A percentile compares a stretch with the other conserved stretches of the same genome.
phyloP scores from a whole-genome alignment of 2,329 filamentous ascomycete species.

The Fusarium sp. region DNA sequence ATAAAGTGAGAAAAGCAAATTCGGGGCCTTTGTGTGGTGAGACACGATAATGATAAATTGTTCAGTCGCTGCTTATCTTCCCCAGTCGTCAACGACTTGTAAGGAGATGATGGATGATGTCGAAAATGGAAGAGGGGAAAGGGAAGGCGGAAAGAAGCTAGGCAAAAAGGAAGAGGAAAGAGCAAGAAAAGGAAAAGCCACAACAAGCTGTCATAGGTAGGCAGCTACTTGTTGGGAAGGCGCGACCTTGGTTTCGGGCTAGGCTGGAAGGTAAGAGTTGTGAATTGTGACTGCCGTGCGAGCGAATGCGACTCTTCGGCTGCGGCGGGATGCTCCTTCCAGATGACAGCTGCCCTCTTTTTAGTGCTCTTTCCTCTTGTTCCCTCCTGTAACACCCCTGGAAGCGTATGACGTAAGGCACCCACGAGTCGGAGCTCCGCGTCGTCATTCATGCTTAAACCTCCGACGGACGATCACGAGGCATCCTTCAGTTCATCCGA shows the following conservation, averaged over 20 bases:
- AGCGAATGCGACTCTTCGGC: background rate
- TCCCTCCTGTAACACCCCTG: background rate
- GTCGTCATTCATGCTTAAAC: constrained; percentile 11
- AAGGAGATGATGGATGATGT: background rate
- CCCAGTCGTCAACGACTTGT: constrained; percentile 20
- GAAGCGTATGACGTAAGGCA: constrained; percentile 6
- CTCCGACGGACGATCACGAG: background rate
- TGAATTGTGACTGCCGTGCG: background rate
- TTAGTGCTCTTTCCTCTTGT: background rate
- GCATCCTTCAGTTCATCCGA: background rate
- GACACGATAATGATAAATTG: constrained; percentile 12
- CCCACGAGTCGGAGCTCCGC: background rate
- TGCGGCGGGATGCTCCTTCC: constrained; percentile 1
- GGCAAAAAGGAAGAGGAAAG: background rate
- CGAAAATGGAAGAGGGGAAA: background rate
- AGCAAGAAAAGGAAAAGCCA: constrained; percentile 14
- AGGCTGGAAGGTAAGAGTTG: background rate
- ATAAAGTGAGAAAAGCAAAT: constrained; percentile 6
- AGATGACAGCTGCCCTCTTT: constrained; percentile 16
- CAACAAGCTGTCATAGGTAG: constrained; percentile 16
- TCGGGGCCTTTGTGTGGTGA: background rate
- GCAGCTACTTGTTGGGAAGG: constrained; percentile 23
- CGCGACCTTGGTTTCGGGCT: background rate
- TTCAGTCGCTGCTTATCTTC: background rate
- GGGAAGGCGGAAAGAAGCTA: background rate